Conservation (phyloP, 371 early-diverging fungal genomes). For the Mortierella sp. region DNA sequence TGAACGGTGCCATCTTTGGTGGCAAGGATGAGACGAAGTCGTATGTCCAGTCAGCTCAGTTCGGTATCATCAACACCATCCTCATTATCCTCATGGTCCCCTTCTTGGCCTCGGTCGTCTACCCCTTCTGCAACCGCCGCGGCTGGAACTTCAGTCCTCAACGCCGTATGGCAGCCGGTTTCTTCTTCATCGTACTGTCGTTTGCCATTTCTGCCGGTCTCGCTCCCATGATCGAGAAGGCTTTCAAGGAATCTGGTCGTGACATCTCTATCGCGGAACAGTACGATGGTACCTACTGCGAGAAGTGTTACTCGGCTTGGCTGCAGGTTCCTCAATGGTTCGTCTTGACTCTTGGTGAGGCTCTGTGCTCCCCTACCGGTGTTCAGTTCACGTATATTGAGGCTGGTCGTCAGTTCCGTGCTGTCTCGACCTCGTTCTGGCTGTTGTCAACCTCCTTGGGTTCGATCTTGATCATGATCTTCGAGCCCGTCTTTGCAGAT, state of each 20-base stretch:
- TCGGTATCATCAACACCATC: constrained; percentile 55
- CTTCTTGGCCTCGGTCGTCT: constrained; percentile 61
- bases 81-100: constrained; percentile 70
- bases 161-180: constrained; percentile 64
- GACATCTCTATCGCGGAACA: constrained; percentile 1
- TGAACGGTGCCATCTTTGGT: constrained; percentile 55
- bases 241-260: constrained; percentile 27
- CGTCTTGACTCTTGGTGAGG: constrained; percentile 72
- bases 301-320: constrained; percentile 53
- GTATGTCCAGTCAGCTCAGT: constrained; percentile 33
- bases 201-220: constrained; percentile 57
- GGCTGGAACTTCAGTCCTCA: constrained; percentile 59
- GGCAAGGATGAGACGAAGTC: constrained; percentile 6
- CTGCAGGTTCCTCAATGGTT: constrained; percentile 74
- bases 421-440: constrained; percentile 62
- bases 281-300: constrained; percentile 37
- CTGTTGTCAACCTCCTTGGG: constrained; percentile 58
- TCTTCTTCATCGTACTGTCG: constrained; percentile 55
- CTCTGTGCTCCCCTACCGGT: constrained; percentile 72
- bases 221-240: constrained; percentile 53
- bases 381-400: constrained; percentile 74
- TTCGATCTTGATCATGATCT: constrained; percentile 41
- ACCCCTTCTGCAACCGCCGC: constrained; percentile 58
- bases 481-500: constrained; percentile 31
- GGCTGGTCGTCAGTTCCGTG: constrained; percentile 59